phyloP scores from a whole-genome alignment of 768 basidiomycete species.

The Serendipita sp. region DNA sequence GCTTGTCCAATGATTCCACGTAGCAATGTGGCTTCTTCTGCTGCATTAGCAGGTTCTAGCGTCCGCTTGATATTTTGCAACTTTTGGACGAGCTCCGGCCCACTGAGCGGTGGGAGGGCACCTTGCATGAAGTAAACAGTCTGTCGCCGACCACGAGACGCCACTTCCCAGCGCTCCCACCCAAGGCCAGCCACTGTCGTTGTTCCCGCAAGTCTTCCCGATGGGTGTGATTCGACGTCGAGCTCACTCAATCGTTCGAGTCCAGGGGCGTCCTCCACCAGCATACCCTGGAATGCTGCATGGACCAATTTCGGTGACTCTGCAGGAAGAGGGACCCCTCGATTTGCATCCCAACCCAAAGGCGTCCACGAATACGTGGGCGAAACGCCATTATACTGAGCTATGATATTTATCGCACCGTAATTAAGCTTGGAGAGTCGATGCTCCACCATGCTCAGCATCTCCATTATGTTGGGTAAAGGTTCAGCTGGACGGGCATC shows the following conservation, averaged over 20 bases:
- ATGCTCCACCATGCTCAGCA: not conserved
- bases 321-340: not conserved
- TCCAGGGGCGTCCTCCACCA: not conserved
- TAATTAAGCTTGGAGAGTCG: not conserved
- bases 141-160: slow-evolving; percentile 1
- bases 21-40: not conserved
- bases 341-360: slow-evolving; percentile 1
- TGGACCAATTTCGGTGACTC: not conserved
- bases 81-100: slow-evolving; percentile 2
- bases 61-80: not conserved
- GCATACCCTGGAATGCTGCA: slow-evolving; percentile 1
- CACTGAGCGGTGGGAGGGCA: not conserved
- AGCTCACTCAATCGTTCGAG: slow-evolving; percentile 3
- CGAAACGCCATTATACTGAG: slow-evolving; percentile 3
- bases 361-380: slow-evolving; percentile 2
- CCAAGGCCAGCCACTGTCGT: not conserved
- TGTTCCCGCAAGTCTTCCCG: not conserved
- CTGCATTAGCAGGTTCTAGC: not conserved
- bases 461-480: not conserved
- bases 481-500: not conserved
- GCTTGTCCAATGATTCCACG: not conserved
- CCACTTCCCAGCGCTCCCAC: slow-evolving; percentile 1
- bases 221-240: not conserved
- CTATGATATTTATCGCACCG: not conserved
- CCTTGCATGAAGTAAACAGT: slow-evolving; percentile 7